Evolutionary conservation across 352 stramenopile species (phyloP).

Genomic region (Phytopythium aichiense): DNA sequence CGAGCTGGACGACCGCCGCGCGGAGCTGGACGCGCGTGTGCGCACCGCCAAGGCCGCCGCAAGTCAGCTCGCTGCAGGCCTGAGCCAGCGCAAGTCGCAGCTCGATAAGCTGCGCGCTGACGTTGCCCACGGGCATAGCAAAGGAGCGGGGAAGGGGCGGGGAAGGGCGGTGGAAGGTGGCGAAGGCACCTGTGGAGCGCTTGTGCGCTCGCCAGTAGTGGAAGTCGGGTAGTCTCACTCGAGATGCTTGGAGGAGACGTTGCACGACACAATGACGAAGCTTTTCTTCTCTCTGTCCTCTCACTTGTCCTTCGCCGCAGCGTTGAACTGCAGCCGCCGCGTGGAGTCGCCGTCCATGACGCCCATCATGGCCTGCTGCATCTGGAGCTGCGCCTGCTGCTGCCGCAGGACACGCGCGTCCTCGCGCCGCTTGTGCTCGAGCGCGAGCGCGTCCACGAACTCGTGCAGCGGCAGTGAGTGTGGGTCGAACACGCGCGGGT

Average conservation of each 20-base stretch:
- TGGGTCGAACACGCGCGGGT: slow-evolving; percentile 60
- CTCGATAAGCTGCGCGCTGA: slow-evolving; percentile 22
- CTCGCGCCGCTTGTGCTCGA: slow-evolving; percentile 56
- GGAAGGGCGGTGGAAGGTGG: slow-evolving; percentile 7
- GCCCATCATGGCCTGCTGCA: slow-evolving; percentile 17
- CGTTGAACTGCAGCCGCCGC: slow-evolving; percentile 21
- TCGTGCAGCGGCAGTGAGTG: slow-evolving; percentile 65
- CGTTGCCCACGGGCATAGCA: slow-evolving; percentile 29
- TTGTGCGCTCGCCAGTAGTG: background rate
- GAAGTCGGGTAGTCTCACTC: background rate
- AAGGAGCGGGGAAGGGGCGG: slow-evolving; percentile 38
- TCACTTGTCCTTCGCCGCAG: slow-evolving; percentile 9
- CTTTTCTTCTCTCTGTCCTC: slow-evolving; percentile 1
- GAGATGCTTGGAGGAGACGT: background rate
- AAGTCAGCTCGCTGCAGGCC: slow-evolving; percentile 3
- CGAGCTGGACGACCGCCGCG: slow-evolving; percentile 35
- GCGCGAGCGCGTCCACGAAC: slow-evolving; percentile 53
- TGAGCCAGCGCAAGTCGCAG: slow-evolving; percentile 15
- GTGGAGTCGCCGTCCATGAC: background rate
- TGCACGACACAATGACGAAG: background rate
- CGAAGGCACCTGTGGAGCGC: background rate
- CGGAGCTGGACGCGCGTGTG: slow-evolving; percentile 24
- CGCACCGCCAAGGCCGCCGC: slow-evolving; percentile 7
- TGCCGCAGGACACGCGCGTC: slow-evolving; percentile 38
- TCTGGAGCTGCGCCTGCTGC: slow-evolving; percentile 23